Base-by-base conservation (phyloP, 2,329 filamentous ascomycete species). In the Zasmidium citrigriseum region DNA sequence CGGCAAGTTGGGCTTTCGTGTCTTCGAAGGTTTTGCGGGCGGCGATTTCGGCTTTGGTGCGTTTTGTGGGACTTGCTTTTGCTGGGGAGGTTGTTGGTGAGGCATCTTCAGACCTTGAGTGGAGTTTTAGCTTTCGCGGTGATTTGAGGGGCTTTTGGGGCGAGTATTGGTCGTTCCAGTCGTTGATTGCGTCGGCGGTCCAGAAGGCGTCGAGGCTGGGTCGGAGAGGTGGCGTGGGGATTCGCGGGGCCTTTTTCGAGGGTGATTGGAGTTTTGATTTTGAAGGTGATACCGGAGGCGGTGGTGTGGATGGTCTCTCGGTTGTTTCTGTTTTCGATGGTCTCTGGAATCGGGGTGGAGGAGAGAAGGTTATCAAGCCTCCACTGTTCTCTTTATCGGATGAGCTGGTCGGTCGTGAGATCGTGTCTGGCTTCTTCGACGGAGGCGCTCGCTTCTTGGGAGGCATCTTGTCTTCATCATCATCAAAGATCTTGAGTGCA, bases 161-260 rank as follows among this genome's bases (percentile, higher is more conserved):
- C 0, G 82, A 85, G 68, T 86, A 82, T 54, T 84, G 77, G 46
- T 87, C 85, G 60, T 87, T 86, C 85, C 85, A 88, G 46, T 84
- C 81, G 64, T 88, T 83, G 22, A 86, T 78, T 16, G 83, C 71
- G 12, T 82, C 81, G 60, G 83, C 81, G 53, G 77, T 78, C 86
- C 86, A 88, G 67, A 87, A 88, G 5, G 75, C 76, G 60, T 87
- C 85, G 41, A 80, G 80, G 53, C 75, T 82, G 21, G 80, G 80
- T 23, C 77, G 74, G 57, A 86, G 79, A 2, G 83, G 82, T 1
- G 83, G 83, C 34, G 76, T 75, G 1, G 84, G 84, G 44, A 87
- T 83, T 0, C 70, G 67, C 20, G 69, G 61, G 50, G 68, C 74
- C 20, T 71, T 67, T 64, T 83, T 82, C 1, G 76, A 77, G 2